A percentile compares a stretch with the other conserved stretches of the same genome.
These are phyloP conservation scores for Globisporangium camurandrum DNA, from an alignment of 352 stramenopile species.

Conservation along the genomic window DNA sequence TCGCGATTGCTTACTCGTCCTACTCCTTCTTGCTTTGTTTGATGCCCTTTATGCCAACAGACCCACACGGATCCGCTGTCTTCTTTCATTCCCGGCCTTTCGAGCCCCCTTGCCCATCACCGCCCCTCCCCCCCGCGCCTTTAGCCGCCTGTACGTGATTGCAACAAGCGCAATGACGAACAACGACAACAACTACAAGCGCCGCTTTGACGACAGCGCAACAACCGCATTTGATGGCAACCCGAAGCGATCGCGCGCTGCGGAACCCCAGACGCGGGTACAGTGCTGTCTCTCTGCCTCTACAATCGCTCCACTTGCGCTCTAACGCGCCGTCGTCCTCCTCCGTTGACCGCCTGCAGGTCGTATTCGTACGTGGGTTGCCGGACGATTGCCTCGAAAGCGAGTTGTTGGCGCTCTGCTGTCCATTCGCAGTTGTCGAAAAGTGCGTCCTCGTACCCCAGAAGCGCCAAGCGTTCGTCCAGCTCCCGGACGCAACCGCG, in stretches of 20 bases:
- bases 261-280: conserved; percentile 41
- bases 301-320: not conserved
- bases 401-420: conserved; percentile 74
- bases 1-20: too few relatives aligned
- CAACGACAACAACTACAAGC: conserved; percentile 19
- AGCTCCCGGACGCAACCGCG: conserved; percentile 56
- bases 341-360: conserved; percentile 19
- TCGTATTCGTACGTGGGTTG: conserved; percentile 71
- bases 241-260: conserved; percentile 29
- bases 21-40: too few relatives aligned
- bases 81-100: too few relatives aligned
- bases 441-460: conserved; percentile 68
- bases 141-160: not conserved
- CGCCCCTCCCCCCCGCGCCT: too few relatives aligned
- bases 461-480: conserved; percentile 75
- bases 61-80: too few relatives aligned
- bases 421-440: conserved; percentile 73
- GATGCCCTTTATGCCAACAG: too few relatives aligned
- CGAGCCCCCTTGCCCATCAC: too few relatives aligned
- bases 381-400: conserved; percentile 74
- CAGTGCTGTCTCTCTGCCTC: not conserved
- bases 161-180: conserved; percentile 5
- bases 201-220: conserved; percentile 24
- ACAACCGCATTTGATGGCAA: conserved; percentile 16
- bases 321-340: conserved; percentile 6